Evolutionary conservation across 2,329 filamentous ascomycete species (phyloP), one percentile per base, ranked within the genome.

Genomic region (Nothopassalora personata): DNA sequence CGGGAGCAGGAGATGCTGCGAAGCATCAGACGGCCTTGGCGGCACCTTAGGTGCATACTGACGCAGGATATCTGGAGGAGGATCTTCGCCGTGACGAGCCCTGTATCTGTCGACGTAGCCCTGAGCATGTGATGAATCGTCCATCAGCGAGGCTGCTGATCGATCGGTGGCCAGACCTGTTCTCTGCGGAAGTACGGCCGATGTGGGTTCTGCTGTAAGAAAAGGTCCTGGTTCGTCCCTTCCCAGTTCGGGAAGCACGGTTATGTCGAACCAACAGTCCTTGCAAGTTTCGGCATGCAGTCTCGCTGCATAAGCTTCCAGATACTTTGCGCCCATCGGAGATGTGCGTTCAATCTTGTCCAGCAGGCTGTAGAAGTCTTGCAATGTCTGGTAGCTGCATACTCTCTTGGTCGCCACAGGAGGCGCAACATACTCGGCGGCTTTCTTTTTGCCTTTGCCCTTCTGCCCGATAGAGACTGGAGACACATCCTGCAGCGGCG

Each of bases 311-410:
- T 66, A 66, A 13, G 64, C 61, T 46, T 66, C 64, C 7, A 65
- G 56, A 50, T 58, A 66, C 28, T 52, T 46, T 1, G 63, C 61
- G 45, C 47, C 61, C 56, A 65, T 60, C 7, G 59, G 60, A 4
- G 61, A 62, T 10, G 60, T 65, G 23, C 59, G 57, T 49, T 65
- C 63, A 45, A 66, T 60, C 60, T 64, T 66, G 55, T 66, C 64
- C 15, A 66, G 51, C 11, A 63, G 48, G 45, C 56, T 57, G 52
- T 66, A 65, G 36, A 64, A 62, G n/a, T 64, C 61, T 46, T 51
- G 19, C n/a, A 65, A 54, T 1, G 53, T 62, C 19, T 59, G 49
- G 30, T 50, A 60, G 53, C 58, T 59, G 51, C 59, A 62, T 13
- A 10, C 1, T 28, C 5, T 34, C 13, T 19, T 51, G 2, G 48